These are phyloP conservation scores for Sorghum bicolor DNA, from an alignment of 176 grass and related monocot species.

Conservation along the genomic window DNA sequence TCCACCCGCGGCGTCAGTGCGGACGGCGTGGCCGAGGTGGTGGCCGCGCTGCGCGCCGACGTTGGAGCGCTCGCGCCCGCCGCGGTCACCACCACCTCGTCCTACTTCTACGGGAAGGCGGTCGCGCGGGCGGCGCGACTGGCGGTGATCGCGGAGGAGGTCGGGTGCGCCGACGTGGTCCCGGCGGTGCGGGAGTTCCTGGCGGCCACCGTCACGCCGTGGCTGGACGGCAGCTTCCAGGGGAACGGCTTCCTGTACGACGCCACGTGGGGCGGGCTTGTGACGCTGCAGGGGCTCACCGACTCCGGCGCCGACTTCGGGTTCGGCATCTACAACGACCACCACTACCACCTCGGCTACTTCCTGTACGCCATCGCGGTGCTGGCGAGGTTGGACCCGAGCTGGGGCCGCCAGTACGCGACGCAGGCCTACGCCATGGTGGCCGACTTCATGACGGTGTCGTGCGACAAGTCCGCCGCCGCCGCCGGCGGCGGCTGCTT, in stretches of 20 bases:
- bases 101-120: slow-evolving; percentile 95
- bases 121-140: slow-evolving; percentile 78
- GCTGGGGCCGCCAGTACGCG: slow-evolving; percentile 78
- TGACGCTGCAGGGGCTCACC: slow-evolving; percentile 52
- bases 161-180: slow-evolving; percentile 56
- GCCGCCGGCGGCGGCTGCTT: slow-evolving; percentile 25
- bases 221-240: slow-evolving; percentile 78
- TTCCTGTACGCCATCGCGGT: slow-evolving; percentile 91
- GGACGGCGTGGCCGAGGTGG: slow-evolving; percentile 56
- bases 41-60: slow-evolving; percentile 57
- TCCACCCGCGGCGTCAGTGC: slow-evolving; percentile 61
- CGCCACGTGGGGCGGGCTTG: slow-evolving; percentile 75
- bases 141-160: slow-evolving; percentile 75
- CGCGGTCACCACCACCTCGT: slow-evolving; percentile 69
- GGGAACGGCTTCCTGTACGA: slow-evolving; percentile 79
- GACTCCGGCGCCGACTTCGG: slow-evolving; percentile 79
- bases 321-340: slow-evolving; percentile 88
- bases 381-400: slow-evolving; percentile 67
- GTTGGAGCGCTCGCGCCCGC: slow-evolving; percentile 41
- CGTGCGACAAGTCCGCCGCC: slow-evolving; percentile 28
- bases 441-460: slow-evolving; percentile 80
- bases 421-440: slow-evolving; percentile 71
- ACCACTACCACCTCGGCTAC: slow-evolving; percentile 98
- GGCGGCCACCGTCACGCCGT: slow-evolving; percentile 59
- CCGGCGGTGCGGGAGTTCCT: slow-evolving; percentile 57